Evolutionary conservation across 257 asterid genomes (phyloP), one percentile per base, ranked within the genome.

Genomic region (Thymus mandschuricus): DNA sequence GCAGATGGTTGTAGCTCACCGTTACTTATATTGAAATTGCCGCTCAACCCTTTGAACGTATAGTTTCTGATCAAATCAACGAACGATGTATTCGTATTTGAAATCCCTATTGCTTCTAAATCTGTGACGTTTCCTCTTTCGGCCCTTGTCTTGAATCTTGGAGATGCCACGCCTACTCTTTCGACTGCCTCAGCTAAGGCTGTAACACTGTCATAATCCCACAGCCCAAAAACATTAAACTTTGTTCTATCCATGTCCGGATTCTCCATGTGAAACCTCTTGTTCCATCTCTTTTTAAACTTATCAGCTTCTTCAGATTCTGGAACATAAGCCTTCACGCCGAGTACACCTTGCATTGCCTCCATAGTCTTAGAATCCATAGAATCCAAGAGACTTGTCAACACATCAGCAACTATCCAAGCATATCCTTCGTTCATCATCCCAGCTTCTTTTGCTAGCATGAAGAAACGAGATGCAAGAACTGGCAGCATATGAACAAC

Each of bases 321-420:
- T 8, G 84, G 89, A 62, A 76, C 34, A n/a, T 80, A 75, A 44
- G 86, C 82, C 74, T 72, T 84, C 76, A 86, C 59, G 8, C 91
- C 91, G 0, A 86, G 21, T 6, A 84, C 87, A 46, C 91, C 91
- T 73, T 84, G 87, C 89, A 86, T 81, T 5, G 91, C 81, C 15
- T 86, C 88, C 13, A 84, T 70, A 6, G 76, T 78, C 4, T 49
- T 52, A 8, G 72, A 30, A 72, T 80, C 80, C 9, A 71, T 48
- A 68, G 69, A 59, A 68, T 74, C 80, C 71, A 83, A 73, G 27
- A 73, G 50, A 75, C 81, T 80, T 1, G 88, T 80, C 3, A 83
- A n/a, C 33, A 56, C 77, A 75, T 83, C 88, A 28, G 88, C 72
- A 64, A 82, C 76, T 7, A 86, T 73, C 91, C 91, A 86, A 21